Percentiles rank a stretch among this genome's conserved stretches.
Evolutionary conservation across 805 yeast species (phyloP).

Genomic region (Crinitomyces ghanaensis): DNA sequence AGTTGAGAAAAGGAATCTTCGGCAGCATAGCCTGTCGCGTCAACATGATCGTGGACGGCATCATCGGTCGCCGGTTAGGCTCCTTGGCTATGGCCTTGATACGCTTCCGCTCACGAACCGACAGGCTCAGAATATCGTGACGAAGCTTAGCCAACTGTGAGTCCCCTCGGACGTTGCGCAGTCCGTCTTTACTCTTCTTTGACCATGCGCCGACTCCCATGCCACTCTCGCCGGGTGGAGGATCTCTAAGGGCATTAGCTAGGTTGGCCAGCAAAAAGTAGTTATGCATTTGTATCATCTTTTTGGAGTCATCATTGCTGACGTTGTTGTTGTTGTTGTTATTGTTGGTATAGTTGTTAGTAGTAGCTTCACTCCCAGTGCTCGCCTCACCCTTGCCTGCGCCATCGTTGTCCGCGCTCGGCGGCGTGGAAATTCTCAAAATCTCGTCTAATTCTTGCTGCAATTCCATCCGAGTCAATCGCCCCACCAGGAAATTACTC

Average conservation of each 20-base stretch:
- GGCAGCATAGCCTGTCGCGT: constrained; percentile 53
- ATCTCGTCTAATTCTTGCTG: constrained; percentile 46
- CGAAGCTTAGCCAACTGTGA: constrained; percentile 74
- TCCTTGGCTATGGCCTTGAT: constrained; percentile 72
- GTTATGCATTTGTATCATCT: constrained; percentile 60
- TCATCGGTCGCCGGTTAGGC: constrained; percentile 55
- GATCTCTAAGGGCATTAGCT: constrained; percentile 72
- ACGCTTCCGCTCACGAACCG: constrained; percentile 74
- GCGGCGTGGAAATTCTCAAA: too few species aligned
- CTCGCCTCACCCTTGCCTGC: too few species aligned
- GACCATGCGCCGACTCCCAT: constrained; percentile 34
- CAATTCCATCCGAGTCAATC: constrained; percentile 65
- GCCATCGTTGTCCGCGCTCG: too few species aligned
- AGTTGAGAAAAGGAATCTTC: constrained; percentile 60
- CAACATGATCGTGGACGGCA: constrained; percentile 26
- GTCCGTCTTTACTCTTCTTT: constrained; percentile 41
- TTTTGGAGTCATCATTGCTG: too few species aligned
- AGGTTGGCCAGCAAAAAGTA: constrained; percentile 68
- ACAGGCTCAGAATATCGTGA: constrained; percentile 74
- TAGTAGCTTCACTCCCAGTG: not conserved
- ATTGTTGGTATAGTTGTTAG: not conserved
- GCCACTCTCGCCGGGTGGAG: constrained; percentile 43
- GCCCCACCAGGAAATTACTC: constrained; percentile 65
- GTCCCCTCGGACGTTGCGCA: constrained; percentile 23
- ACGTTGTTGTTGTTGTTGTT: constrained; percentile 3